Conservation (phyloP, 192 early-diverging fungal genomes). For the Podila minutissima region DNA sequence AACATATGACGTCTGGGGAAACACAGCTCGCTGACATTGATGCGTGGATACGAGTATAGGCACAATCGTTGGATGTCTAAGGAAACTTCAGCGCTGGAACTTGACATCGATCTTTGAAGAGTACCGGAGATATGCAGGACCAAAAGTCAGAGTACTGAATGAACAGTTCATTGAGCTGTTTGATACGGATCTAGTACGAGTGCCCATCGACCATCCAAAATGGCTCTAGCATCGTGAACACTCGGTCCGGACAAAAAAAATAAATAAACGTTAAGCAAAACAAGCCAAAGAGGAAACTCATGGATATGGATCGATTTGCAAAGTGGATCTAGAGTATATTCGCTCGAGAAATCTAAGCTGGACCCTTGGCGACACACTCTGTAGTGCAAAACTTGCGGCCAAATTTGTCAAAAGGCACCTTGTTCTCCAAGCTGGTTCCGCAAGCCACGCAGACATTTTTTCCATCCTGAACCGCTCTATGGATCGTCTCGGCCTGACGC, state of each 20-base stretch:
- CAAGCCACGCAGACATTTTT: constrained; percentile 66
- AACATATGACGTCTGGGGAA: no score
- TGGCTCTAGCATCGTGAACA: constrained; percentile 71
- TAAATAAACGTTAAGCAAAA: background rate
- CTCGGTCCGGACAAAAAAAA: background rate
- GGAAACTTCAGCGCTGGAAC: constrained; percentile 99
- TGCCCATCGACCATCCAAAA: constrained; percentile 75
- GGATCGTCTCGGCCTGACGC: constrained; percentile 16
- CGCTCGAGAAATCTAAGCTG: constrained; percentile 8
- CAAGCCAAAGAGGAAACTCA: background rate
- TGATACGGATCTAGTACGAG: constrained; percentile 93
- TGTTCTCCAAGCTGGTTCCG: constrained; percentile 62
- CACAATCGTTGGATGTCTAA: constrained; percentile 96
- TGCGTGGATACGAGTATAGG: constrained; percentile 55
- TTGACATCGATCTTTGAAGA: constrained; percentile 99
- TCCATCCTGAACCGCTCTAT: constrained; percentile 50
- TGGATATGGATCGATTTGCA: no score
- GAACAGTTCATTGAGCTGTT: constrained; percentile 97
- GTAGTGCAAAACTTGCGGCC: constrained; percentile 71
- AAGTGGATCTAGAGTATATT: background rate
- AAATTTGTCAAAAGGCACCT: constrained; percentile 81
- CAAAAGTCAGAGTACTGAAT: constrained; percentile 96
- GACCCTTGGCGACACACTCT: constrained; percentile 53
- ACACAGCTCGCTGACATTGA: background rate
- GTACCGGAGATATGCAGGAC: constrained; percentile 94